Base-by-base conservation (phyloP, 2,329 filamentous ascomycete species). In the Tolypocladium ovalisporum region DNA sequence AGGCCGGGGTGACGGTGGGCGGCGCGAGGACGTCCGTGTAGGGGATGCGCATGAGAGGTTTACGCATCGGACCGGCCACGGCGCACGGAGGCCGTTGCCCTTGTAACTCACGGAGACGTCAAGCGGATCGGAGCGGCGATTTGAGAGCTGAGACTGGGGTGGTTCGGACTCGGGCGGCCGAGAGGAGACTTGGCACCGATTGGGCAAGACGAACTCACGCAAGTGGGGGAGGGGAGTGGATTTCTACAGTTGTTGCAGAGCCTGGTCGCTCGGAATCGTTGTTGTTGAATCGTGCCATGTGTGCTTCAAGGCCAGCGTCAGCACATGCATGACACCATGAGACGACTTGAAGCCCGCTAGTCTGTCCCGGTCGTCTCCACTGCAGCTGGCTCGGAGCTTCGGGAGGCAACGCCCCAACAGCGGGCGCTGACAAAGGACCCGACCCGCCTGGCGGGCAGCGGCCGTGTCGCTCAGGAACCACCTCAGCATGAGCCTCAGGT, bases 21-120 rank as follows among this genome's bases (percentile, higher is more conserved):
- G 86, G 76, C 29, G 92, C 85, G 57, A 97, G 80, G 47, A 89
- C 86, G 62, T 89, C 85, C 67, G 90, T 96, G 70, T 93, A 97
- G 59, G 93, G 93, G 66, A 97, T 95, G 64, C 91, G 86, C 76
- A 96, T 86, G 58, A 90, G 81, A 65, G 87, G 82, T 72, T 83
- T 87, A 72, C 80, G 80, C 84, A 88, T 87, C 62, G 66, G 62
- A 59, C 52, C 40, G 35, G 52, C 44, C 7, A 17, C 34, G 27
- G 47, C 47, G 47, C 42, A 40, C 4, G 24, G 52, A 3, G 55
- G 36, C 71, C 75, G 4, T 73, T 77, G 42, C n/a, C n/a, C n/a
- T n/a, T n/a, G n/a, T n/a, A 71, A 73, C 13, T 15, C 24, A 19
- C 47, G 17, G 47, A 49, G n/a, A n/a, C n/a, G n/a, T n/a, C n/a